A percentile compares a stretch with the other conserved stretches of the same genome.
phyloP scores from a whole-genome alignment of 1,284 basidiomycete species.

The Sanghuangporus weigelae region DNA sequence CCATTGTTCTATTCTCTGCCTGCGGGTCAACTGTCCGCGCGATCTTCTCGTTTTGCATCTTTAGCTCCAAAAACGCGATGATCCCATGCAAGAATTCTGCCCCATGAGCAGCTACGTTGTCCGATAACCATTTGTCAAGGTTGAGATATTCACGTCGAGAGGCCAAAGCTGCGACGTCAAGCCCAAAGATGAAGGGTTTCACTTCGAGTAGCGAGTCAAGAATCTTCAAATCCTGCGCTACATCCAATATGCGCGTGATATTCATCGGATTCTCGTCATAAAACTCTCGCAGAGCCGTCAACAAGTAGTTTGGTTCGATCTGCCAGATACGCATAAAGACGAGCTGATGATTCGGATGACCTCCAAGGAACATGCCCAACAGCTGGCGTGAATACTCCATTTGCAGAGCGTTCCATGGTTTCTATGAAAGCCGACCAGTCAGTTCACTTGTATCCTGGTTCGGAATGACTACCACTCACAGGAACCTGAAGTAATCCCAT shows the following conservation, averaged over 20 bases:
- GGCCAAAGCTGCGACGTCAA: constrained; percentile 92
- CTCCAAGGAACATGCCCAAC: constrained; percentile 85
- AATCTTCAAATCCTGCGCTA: constrained; percentile 93
- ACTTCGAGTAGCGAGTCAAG: constrained; percentile 86
- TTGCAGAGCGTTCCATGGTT: constrained; percentile 85
- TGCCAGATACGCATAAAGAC: constrained; percentile 97
- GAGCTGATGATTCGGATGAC: constrained; percentile 91
- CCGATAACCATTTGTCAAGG: constrained; percentile 93
- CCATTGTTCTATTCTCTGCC: constrained; percentile 76
- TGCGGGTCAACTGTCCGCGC: constrained; percentile 75
- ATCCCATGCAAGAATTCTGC: constrained; percentile 85
- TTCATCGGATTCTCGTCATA: constrained; percentile 92
- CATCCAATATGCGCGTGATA: constrained; percentile 90
- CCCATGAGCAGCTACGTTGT: constrained; percentile 78
- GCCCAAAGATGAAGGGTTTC: constrained; percentile 80
- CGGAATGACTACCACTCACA: constrained; percentile 42
- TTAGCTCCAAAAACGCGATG: constrained; percentile 84
- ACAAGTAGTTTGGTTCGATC: constrained; percentile 79
- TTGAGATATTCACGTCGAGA: constrained; percentile 92
- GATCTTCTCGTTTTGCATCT: constrained; percentile 85
- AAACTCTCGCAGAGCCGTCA: constrained; percentile 85
- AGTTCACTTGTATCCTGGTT: constrained; percentile 2
- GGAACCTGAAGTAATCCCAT: constrained; percentile 91
- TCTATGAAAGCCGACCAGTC: constrained; percentile 38
- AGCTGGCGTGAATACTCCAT: constrained; percentile 83